phyloP scores from a whole-genome alignment of 495 filamentous ascomycete genomes.

The Cladorrhinum samala region DNA sequence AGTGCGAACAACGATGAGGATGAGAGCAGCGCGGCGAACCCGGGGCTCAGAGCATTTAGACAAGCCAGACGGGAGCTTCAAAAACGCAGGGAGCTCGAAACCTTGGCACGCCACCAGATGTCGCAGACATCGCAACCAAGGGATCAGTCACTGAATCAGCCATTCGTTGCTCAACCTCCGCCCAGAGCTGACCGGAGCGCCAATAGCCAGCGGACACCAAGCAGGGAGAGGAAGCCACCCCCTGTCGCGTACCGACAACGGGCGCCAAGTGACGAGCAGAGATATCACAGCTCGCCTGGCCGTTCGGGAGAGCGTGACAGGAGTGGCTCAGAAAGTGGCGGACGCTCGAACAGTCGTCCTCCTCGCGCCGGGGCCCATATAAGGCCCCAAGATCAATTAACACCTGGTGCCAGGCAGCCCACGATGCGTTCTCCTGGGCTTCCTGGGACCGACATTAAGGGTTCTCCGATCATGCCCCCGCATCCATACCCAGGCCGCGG shows the following conservation, averaged over 20 bases:
- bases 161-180: slow-evolving; percentile 20
- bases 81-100: slow-evolving; percentile 43
- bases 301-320: slow-evolving; percentile 46
- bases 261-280: slow-evolving; percentile 33
- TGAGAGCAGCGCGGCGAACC: slow-evolving; percentile 26
- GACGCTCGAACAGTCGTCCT: slow-evolving; percentile 47
- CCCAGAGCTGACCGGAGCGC: slow-evolving; percentile 24
- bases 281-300: slow-evolving; percentile 20
- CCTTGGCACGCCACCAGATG: slow-evolving; percentile 27
- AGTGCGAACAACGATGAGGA: not conserved
- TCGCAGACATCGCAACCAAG: slow-evolving; percentile 16
- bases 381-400: slow-evolving; percentile 42
- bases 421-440: slow-evolving; percentile 40
- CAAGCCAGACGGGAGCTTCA: slow-evolving; percentile 50
- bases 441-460: slow-evolving; percentile 39
- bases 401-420: slow-evolving; percentile 18
- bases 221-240: slow-evolving; percentile 39
- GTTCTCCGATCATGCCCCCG: slow-evolving; percentile 41
- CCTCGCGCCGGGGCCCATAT: too few species aligned
- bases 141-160: slow-evolving; percentile 18
- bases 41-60: slow-evolving; percentile 43
- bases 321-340: slow-evolving; percentile 53
- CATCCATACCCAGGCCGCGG: slow-evolving; percentile 40
- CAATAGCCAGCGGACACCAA: slow-evolving; percentile 33
- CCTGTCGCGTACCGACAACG: slow-evolving; percentile 37